These are phyloP conservation scores for Ramularia collo-cygni DNA, from an alignment of 2,329 filamentous ascomycete genomes.

Conservation along the genomic window DNA sequence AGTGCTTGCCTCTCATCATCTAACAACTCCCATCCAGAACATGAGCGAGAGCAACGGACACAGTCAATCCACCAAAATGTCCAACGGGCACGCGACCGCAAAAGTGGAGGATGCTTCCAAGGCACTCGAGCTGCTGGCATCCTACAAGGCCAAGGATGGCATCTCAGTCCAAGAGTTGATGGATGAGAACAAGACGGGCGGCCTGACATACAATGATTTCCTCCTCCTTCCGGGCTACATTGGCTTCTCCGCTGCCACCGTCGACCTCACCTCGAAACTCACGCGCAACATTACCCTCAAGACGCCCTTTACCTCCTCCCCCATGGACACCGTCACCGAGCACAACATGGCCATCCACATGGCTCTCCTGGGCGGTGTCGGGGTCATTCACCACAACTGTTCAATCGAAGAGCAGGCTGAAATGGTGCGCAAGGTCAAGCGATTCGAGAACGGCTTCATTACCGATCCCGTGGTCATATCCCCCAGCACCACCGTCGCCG, in stretches of 20 bases:
- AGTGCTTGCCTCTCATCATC: too few species aligned
- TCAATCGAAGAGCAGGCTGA: constrained; percentile 94
- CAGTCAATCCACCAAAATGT: too few species aligned
- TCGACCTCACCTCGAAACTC: constrained; percentile 80
- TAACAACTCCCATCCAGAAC: too few species aligned
- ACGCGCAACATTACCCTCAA: constrained; percentile 95
- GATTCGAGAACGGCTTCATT: constrained; percentile 99
- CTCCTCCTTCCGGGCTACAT: constrained; percentile 95
- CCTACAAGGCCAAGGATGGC: constrained; percentile 73
- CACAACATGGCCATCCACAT: constrained; percentile 99
- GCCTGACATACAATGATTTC: constrained; percentile 98
- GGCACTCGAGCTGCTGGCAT: constrained; percentile 71
- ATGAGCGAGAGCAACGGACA: too few species aligned
- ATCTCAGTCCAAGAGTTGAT: constrained; percentile 80
- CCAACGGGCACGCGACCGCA: constrained; percentile 10
- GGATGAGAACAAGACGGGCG: constrained; percentile 77
- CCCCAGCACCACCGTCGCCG: constrained; percentile 78
- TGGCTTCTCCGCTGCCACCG: constrained; percentile 88
- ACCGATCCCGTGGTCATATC: constrained; percentile 88
- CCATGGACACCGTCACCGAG: constrained; percentile 99
- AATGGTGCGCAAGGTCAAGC: constrained; percentile 99
- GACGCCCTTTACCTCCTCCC: constrained; percentile 93
- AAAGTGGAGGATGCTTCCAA: constrained; percentile 19
- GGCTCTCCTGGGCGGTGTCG: constrained; percentile 77
- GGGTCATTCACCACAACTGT: constrained; percentile 99